A percentile compares a stretch with the other conserved stretches of the same genome.
Evolutionary conservation across 345 rosid species (phyloP).

Genomic region (Camelina laxa): DNA sequence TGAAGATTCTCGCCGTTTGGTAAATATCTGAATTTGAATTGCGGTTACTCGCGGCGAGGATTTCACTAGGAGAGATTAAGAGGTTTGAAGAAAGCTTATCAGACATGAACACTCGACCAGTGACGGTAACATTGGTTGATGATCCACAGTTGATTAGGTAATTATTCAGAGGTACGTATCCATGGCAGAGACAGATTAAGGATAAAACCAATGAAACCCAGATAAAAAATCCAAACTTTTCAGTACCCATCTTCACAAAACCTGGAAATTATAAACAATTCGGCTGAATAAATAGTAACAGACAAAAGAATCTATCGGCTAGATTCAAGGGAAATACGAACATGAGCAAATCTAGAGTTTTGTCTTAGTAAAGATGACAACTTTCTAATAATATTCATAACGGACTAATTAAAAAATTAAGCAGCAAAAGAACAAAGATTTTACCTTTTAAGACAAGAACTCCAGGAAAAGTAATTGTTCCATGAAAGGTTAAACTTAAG

Average conservation of each 20-base stretch:
- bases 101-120: conserved; percentile 61
- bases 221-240: conserved; percentile 43
- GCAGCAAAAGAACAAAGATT: not conserved
- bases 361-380: conserved; percentile 13
- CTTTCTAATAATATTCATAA: conserved; percentile 9
- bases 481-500: not conserved
- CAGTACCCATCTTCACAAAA: conserved; percentile 50
- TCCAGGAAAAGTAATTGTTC: conserved; percentile 5
- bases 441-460: conserved; percentile 34
- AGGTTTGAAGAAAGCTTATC: conserved; percentile 61
- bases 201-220: conserved; percentile 48
- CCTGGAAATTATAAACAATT: conserved; percentile 23
- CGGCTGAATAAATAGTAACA: not conserved
- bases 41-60: conserved; percentile 52
- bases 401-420: not conserved
- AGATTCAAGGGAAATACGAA: conserved; percentile 6
- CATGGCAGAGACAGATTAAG: conserved; percentile 53
- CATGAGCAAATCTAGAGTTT: not conserved
- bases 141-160: conserved; percentile 90
- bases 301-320: conserved; percentile 17
- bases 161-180: conserved; percentile 67
- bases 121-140: conserved; percentile 52
- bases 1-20: conserved; percentile 75
- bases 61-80: conserved; percentile 52
- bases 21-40: conserved; percentile 60